phyloP scores from a whole-genome alignment of 2,329 filamentous ascomycete genomes.

The Penicillium sp. region DNA sequence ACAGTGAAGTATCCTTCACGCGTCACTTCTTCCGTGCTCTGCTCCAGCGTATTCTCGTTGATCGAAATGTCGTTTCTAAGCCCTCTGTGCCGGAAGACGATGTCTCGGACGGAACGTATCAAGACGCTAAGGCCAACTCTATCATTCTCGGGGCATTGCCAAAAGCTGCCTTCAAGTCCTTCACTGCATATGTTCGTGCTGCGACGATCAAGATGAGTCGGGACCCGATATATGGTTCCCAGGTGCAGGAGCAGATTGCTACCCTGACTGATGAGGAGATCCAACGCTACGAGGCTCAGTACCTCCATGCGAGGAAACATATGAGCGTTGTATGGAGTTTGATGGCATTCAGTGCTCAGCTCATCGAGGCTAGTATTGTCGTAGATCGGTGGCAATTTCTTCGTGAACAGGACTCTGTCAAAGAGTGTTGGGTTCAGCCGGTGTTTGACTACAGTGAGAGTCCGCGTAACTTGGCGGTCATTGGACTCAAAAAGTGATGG shows the following conservation, averaged over 20 bases:
- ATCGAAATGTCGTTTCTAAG: constrained; percentile 69
- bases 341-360: constrained; percentile 93
- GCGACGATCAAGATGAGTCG: constrained; percentile 70
- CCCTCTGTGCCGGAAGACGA: constrained; percentile 35
- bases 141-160: constrained; percentile 79
- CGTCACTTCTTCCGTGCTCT: constrained; percentile 90
- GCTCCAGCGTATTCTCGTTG: constrained; percentile 86
- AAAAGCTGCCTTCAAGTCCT: constrained; percentile 73
- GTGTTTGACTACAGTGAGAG: constrained; percentile 86
- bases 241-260: constrained; percentile 63
- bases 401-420: constrained; percentile 69
- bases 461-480: constrained; percentile 87
- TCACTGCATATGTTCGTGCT: constrained; percentile 73
- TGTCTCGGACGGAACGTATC: constrained; percentile 19
- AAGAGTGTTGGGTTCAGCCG: constrained; percentile 81
- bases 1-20: constrained; percentile 84
- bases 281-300: constrained; percentile 63
- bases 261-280: constrained; percentile 73
- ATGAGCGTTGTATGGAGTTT: constrained; percentile 85
- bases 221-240: constrained; percentile 57
- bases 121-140: constrained; percentile 55
- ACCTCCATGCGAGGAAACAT: constrained; percentile 67
- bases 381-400: constrained; percentile 86
- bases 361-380: constrained; percentile 86
- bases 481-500: constrained; percentile 70